phyloP scores from a whole-genome alignment of 2,329 filamentous ascomycete species.

The Aspergillus quadricinctus region DNA sequence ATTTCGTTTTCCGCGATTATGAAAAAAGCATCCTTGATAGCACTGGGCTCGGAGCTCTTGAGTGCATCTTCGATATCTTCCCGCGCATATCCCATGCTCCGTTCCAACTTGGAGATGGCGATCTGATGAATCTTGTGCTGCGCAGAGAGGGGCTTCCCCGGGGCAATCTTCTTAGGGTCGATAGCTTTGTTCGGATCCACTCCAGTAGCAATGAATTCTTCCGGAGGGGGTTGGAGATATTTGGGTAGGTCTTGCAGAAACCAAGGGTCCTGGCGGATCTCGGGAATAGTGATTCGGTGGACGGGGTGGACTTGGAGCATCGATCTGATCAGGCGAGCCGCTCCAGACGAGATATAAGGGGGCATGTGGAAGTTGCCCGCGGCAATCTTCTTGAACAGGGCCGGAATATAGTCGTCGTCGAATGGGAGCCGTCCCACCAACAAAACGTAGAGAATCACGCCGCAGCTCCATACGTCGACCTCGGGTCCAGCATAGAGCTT shows the following conservation, averaged over 20 bases:
- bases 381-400: conserved; percentile 95
- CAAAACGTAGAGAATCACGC: conserved; percentile 63
- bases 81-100: conserved; percentile 96
- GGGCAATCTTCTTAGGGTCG: conserved; percentile 73
- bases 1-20: conserved; percentile 97
- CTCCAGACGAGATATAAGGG: conserved; percentile 81
- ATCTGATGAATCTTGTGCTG: conserved; percentile 88
- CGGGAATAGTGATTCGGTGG: conserved; percentile 86
- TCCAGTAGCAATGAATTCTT: conserved; percentile 92
- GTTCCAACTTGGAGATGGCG: conserved; percentile 91
- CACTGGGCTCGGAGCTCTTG: conserved; percentile 85
- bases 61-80: conserved; percentile 93
- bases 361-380: conserved; percentile 91
- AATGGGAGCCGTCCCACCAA: conserved; percentile 74
- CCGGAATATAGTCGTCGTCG: conserved; percentile 97
- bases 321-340: conserved; percentile 69
- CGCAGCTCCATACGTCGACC: conserved; percentile 80
- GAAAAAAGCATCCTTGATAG: conserved; percentile 98
- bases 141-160: conserved; percentile 69
- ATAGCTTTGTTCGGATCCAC: conserved; percentile 91
- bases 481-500: conserved; percentile 97
- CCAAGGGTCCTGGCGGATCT: conserved; percentile 92
- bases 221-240: conserved; percentile 80
- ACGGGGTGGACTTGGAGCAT: conserved; percentile 96
- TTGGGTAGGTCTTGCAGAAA: conserved; percentile 81